These are phyloP conservation scores for Curvularia verruculosa DNA, from an alignment of 2,329 filamentous ascomycete species.

Conservation along the genomic window DNA sequence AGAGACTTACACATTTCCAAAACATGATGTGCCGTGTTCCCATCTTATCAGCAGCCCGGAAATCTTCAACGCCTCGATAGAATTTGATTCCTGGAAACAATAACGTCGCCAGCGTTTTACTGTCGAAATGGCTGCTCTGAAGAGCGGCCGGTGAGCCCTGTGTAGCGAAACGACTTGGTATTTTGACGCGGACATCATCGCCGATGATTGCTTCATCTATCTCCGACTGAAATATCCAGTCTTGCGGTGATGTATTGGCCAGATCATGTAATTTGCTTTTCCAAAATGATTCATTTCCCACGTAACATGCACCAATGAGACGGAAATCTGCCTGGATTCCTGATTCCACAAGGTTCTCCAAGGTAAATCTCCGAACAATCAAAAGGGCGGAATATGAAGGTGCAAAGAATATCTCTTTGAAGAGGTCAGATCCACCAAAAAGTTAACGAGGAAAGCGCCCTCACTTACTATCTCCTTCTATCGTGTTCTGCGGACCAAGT, in stretches of 20 bases:
- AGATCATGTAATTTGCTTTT: background rate
- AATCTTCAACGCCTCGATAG: background rate
- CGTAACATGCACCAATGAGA: background rate
- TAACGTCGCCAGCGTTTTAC: too few relatives aligned
- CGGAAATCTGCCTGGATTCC: background rate
- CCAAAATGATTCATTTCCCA: background rate
- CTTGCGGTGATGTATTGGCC: background rate
- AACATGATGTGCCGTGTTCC: background rate
- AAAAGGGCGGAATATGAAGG: background rate
- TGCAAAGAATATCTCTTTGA: background rate
- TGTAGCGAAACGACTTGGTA: background rate
- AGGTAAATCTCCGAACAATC: background rate
- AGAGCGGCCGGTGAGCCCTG: too few relatives aligned
- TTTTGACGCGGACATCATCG: too few relatives aligned
- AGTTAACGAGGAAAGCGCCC: background rate
- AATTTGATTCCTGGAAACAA: too few relatives aligned
- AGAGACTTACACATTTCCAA: conserved; percentile 1
- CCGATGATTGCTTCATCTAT: background rate
- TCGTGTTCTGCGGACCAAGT: background rate
- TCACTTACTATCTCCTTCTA: background rate
- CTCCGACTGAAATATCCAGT: background rate
- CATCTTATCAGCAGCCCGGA: background rate
- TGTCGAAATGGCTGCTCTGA: background rate
- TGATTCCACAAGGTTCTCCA: too few relatives aligned
- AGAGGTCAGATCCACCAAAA: background rate